Evolutionary conservation across 2,329 filamentous ascomycete species (phyloP).

Genomic region (Rhinocladiella mackenziei): DNA sequence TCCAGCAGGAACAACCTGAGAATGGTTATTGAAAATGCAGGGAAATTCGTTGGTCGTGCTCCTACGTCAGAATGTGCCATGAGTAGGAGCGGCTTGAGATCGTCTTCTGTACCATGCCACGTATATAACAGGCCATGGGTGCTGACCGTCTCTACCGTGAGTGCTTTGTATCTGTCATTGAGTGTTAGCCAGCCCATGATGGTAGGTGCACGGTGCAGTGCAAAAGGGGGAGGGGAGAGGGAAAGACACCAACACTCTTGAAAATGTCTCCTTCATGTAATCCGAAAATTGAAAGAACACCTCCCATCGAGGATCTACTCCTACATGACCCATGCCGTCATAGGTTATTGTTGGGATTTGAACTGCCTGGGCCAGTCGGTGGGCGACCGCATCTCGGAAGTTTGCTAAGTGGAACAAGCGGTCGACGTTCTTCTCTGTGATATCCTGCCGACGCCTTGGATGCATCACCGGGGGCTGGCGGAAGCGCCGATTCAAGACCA

Average conservation of each 20-base stretch:
- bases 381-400: slow-evolving; percentile 21
- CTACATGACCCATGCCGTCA: slow-evolving; percentile 53
- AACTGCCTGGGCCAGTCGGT: slow-evolving; percentile 44
- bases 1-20: slow-evolving; percentile 52
- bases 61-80: slow-evolving; percentile 60
- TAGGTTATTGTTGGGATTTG: slow-evolving; percentile 54
- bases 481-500: slow-evolving; percentile 18
- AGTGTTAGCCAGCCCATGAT: not conserved
- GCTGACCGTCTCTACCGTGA: slow-evolving; percentile 50
- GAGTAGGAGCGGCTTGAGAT: slow-evolving; percentile 54
- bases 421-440: slow-evolving; percentile 17
- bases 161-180: slow-evolving; percentile 11
- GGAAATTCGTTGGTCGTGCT: not conserved
- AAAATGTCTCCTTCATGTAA: slow-evolving; percentile 51
- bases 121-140: slow-evolving; percentile 58
- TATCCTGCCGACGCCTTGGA: slow-evolving; percentile 15
- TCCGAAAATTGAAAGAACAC: slow-evolving; percentile 53
- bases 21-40: not conserved
- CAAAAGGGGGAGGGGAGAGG: not conserved
- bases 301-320: slow-evolving; percentile 56
- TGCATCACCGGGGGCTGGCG: slow-evolving; percentile 21
- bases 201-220: not conserved
- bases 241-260: slow-evolving; percentile 40
- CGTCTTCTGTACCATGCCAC: slow-evolving; percentile 50
- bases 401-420: slow-evolving; percentile 16